Percentiles rank a stretch among this genome's conserved stretches.
These are phyloP conservation scores for Cryoendolithus antarcticus DNA, from an alignment of 2,329 filamentous ascomycete species.

Conservation along the genomic window DNA sequence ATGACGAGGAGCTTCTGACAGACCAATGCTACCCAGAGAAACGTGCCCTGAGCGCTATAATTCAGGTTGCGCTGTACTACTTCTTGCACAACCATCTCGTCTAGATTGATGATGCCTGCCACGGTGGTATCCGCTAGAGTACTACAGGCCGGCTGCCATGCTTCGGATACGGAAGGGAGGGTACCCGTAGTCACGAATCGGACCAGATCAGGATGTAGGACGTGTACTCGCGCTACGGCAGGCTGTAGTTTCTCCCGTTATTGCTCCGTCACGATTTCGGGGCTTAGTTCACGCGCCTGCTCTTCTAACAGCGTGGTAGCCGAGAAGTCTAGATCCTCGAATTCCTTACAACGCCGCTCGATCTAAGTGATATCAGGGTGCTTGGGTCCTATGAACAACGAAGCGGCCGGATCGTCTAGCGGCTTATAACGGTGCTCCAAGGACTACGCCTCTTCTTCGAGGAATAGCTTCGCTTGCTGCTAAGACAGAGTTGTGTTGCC, in stretches of 20 bases:
- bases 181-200: too few species aligned
- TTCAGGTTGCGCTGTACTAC: slow-evolving; percentile 15
- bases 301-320: slow-evolving; percentile 44
- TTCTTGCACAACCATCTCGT: background rate
- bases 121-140: too few species aligned
- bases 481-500: slow-evolving; percentile 8
- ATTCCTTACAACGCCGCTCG: slow-evolving; percentile 8
- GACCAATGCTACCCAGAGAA: slow-evolving; percentile 35
- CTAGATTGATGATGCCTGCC: too few species aligned
- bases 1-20: slow-evolving; percentile 21
- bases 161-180: too few species aligned
- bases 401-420: too few species aligned
- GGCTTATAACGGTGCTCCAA: slow-evolving; percentile 39
- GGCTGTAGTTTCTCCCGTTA: slow-evolving; percentile 40
- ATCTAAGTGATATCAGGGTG: slow-evolving; percentile 17
- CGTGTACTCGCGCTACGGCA: slow-evolving; percentile 30
- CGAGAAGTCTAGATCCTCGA: slow-evolving; percentile 10
- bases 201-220: slow-evolving; percentile 31
- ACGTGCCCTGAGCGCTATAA: slow-evolving; percentile 27
- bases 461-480: slow-evolving; percentile 30
- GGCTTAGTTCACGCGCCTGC: slow-evolving; percentile 55
- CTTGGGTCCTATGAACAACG: too few species aligned
- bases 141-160: too few species aligned
- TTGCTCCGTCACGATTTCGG: slow-evolving; percentile 50
- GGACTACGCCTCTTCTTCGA: slow-evolving; percentile 43